Conservation (phyloP, 306 rosid genomes). For the Mucuna pruriens region DNA sequence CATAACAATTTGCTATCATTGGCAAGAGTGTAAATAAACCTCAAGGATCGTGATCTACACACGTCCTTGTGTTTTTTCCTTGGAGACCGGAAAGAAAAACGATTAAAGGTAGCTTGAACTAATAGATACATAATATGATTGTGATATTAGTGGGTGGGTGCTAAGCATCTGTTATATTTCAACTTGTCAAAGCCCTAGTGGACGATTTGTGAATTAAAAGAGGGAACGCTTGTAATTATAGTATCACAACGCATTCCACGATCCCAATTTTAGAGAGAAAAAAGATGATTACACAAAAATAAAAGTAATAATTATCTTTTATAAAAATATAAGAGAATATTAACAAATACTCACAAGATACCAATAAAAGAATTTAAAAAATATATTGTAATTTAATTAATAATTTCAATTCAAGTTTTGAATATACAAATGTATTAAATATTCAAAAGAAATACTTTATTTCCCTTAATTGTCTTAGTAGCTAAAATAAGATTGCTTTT, state of each 20-base stretch:
- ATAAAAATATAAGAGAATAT: background rate
- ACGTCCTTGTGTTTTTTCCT: conserved; percentile 10
- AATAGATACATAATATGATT: conserved; percentile 21
- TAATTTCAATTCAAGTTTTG: no score
- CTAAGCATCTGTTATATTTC: background rate
- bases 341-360: background rate
- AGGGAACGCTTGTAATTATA: background rate
- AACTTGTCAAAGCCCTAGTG: background rate
- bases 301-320: background rate
- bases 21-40: conserved; percentile 20
- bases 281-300: background rate
- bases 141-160: conserved; percentile 24
- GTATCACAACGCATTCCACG: background rate
- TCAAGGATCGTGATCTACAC: conserved; percentile 38
- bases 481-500: no score
- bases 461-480: no score
- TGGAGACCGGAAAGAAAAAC: background rate
- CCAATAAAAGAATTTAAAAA: background rate
- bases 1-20: conserved; percentile 33
- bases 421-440: no score
- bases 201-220: background rate
- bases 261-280: background rate
- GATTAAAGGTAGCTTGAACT: background rate
- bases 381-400: no score
- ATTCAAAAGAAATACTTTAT: no score